phyloP scores from a whole-genome alignment of 179 eudicot species.

The Carnegiea gigantea region DNA sequence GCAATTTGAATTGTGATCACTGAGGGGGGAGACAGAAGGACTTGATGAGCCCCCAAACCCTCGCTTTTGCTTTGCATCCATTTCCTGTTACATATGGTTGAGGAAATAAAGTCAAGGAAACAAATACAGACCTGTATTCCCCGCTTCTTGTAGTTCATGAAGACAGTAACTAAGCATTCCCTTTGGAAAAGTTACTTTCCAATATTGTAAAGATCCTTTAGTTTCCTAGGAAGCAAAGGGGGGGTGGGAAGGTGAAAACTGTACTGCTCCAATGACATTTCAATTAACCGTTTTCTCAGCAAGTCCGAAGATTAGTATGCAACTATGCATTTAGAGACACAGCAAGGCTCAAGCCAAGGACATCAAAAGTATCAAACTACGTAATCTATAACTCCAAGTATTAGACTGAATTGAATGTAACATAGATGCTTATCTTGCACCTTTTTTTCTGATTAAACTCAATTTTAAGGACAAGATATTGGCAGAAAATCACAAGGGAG shows the following conservation, averaged over 20 bases:
- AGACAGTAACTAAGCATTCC: constrained; percentile 4
- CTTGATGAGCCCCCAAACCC: constrained; percentile 64
- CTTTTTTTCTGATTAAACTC: background rate
- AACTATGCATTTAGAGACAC: background rate
- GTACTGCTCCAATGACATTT: background rate
- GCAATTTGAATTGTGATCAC: constrained; percentile 47
- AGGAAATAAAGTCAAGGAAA: constrained; percentile 6
- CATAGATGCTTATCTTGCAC: background rate
- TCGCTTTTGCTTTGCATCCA: constrained; percentile 79
- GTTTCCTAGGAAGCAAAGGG: background rate
- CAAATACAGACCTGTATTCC: no score
- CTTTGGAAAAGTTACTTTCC: constrained; percentile 2
- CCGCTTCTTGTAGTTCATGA: constrained; percentile 1
- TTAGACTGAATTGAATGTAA: background rate
- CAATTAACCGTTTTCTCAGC: background rate
- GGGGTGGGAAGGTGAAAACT: background rate
- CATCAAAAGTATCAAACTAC: background rate
- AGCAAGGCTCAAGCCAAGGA: background rate
- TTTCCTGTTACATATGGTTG: constrained; percentile 52
- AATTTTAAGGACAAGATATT: background rate
- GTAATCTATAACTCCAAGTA: background rate
- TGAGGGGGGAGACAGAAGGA: constrained; percentile 62
- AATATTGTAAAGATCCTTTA: background rate
- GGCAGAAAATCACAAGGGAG: background rate
- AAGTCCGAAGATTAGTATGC: background rate